These are phyloP conservation scores for Candida vaughaniae DNA, from an alignment of 805 yeast species.

Conservation along the genomic window DNA sequence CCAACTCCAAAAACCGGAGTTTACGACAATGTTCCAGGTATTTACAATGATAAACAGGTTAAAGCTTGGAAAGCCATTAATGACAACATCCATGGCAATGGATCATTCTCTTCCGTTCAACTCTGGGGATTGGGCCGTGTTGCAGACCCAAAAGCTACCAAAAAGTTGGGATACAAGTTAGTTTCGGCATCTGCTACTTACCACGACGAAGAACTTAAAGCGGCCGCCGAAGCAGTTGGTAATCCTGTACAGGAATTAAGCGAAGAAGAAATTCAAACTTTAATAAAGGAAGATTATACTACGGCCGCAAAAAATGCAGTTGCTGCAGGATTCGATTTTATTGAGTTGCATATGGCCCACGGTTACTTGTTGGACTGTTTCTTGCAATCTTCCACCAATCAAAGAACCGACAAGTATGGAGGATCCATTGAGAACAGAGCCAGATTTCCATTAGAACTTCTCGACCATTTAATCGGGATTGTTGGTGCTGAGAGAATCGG, in stretches of 20 bases:
- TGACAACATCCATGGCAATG: slow-evolving; percentile 45
- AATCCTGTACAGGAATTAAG: slow-evolving; percentile 14
- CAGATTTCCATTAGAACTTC: slow-evolving; percentile 19
- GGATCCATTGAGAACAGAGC: slow-evolving; percentile 25
- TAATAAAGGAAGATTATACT: slow-evolving; percentile 18
- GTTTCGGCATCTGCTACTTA: slow-evolving; percentile 5
- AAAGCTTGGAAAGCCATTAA: slow-evolving; percentile 48
- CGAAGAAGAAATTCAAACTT: slow-evolving; percentile 21
- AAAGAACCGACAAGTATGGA: slow-evolving; percentile 26
- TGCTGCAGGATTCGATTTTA: slow-evolving; percentile 25
- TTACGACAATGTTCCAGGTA: slow-evolving; percentile 46
- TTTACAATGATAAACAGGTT: slow-evolving; percentile 48
- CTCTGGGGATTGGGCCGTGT: slow-evolving; percentile 54
- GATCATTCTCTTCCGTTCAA: slow-evolving; percentile 46
- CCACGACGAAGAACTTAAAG: background rate
- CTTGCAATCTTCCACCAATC: slow-evolving; percentile 18
- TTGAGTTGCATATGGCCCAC: slow-evolving; percentile 28
- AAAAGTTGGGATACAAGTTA: slow-evolving; percentile 20
- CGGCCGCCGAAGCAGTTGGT: slow-evolving; percentile 7
- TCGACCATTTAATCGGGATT: slow-evolving; percentile 19
- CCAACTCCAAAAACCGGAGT: slow-evolving; percentile 38
- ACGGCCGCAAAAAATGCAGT: slow-evolving; percentile 20
- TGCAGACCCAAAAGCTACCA: slow-evolving; percentile 24
- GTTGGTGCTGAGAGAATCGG: slow-evolving; percentile 20
- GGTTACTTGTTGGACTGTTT: slow-evolving; percentile 28